Base-by-base conservation (phyloP, 2,329 filamentous ascomycete species). In the Fusarium kyushuense region DNA sequence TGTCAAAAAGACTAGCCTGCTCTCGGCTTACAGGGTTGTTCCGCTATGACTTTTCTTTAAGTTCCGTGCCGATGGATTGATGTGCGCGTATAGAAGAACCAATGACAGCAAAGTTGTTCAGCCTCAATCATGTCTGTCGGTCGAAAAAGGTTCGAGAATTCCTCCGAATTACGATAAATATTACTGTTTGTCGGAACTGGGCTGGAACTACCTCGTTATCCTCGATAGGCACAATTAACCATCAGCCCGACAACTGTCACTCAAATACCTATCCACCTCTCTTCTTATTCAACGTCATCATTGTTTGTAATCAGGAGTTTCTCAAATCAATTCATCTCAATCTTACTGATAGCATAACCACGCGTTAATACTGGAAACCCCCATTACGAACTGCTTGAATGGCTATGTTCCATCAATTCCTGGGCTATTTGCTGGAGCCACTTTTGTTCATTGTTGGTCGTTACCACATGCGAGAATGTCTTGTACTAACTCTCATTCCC, bases 41-140 rank as follows among this genome's bases (percentile, higher is more conserved):
- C 23, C 46, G 17, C 23, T 9, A 8, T 19, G 17, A 48, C 25
- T 58, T 27, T 16, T 35, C 40, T 29, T 27, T 58, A 41, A 59
- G 41, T 49, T 49, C 41, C 33, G 41, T 41, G 29, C 32, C 21
- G 33, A 33, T 14, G 27, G 42, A 45, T 45, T 27, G 29, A 45
- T 38, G 3, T 45, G n/a, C 21, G 58, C 56, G 56, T 61, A 61
- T 43, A 43, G 38, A 27, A 13, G 10, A 14, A 17, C 58, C 58
- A 61, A 61, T 61, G 27, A 14, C 16, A 2, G 17, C 13, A 8
- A 3, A 11, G 7, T 1, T 7, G 5, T 17, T 19, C 32, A 38
- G 58, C 55, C 58, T 60, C 21, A 33, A 54, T 23, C 27, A 12
- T n/a, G 17, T 29, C 35, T 9, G 19, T 13, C 29, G 14, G 47